These are phyloP conservation scores for Eimeria falciformis DNA, from an alignment of 169 alveolate genomes.

Conservation along the genomic window DNA sequence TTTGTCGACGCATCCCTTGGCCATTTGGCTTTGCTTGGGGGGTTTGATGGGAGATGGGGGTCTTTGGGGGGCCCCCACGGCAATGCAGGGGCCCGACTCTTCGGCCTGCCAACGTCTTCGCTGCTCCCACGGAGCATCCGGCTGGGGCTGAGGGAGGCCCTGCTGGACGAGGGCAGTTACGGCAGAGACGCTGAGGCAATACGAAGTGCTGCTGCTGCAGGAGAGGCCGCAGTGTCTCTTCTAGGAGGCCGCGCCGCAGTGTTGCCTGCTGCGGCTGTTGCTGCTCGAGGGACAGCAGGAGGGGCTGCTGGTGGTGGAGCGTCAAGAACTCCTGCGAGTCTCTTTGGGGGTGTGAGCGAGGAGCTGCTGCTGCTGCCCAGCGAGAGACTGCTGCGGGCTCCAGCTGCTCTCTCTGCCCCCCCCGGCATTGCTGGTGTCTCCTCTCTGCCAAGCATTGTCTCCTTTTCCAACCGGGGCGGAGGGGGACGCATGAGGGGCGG, in stretches of 20 bases:
- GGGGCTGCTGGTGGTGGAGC: slow-evolving; percentile 35
- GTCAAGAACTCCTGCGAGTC: neutral
- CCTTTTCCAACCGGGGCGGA: slow-evolving; percentile 2
- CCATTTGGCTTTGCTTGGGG: slow-evolving; percentile 26
- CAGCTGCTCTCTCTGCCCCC: slow-evolving; percentile 18
- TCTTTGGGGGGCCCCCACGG: slow-evolving; percentile 45
- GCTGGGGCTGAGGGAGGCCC: slow-evolving; percentile 45
- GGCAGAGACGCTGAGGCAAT: neutral
- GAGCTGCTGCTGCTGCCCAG: slow-evolving; percentile 69
- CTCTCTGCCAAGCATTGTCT: neutral
- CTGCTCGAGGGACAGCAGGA: slow-evolving; percentile 26
- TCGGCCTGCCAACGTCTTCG: slow-evolving; percentile 27
- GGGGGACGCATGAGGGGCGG: slow-evolving; percentile 8
- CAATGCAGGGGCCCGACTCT: neutral
- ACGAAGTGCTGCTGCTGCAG: slow-evolving; percentile 6
- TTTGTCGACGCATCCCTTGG: slow-evolving; percentile 48
- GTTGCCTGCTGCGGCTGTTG: slow-evolving; percentile 2
- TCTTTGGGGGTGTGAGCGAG: slow-evolving; percentile 6
- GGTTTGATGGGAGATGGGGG: slow-evolving; percentile 36
- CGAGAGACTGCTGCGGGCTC: slow-evolving; percentile 34
- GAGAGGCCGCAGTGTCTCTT: neutral
- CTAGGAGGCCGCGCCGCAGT: neutral
- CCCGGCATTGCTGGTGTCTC: neutral
- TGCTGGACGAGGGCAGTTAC: neutral
- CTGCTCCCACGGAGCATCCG: slow-evolving; percentile 56